Conservation (phyloP, 306 rosid genomes). For the Quercus ilex region DNA sequence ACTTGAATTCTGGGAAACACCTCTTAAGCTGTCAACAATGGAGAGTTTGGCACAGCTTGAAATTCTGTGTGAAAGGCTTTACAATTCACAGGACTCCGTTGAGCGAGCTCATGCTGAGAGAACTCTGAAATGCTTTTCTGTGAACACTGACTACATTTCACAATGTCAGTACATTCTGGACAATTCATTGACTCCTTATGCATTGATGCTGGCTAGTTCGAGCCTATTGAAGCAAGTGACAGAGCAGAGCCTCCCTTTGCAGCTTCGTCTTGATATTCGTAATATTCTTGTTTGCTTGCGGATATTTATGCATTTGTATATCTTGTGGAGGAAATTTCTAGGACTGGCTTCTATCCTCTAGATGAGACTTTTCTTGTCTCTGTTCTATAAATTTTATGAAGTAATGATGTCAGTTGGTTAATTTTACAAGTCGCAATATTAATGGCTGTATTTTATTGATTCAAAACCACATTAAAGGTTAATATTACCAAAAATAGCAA, state of each 20-base stretch:
- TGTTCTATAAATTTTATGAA: conserved; percentile 15
- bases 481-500: too few species aligned
- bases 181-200: conserved; percentile 48
- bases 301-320: conserved; percentile 19
- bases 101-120: conserved; percentile 55
- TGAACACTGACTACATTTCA: conserved; percentile 40
- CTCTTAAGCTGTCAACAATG: conserved; percentile 41
- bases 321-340: conserved; percentile 13
- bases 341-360: conserved; percentile 15
- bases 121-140: conserved; percentile 47
- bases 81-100: conserved; percentile 45
- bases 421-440: too few species aligned
- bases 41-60: conserved; percentile 52
- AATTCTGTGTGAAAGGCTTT: conserved; percentile 46
- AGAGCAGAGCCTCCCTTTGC: conserved; percentile 47
- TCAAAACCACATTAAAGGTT: too few species aligned
- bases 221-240: conserved; percentile 59
- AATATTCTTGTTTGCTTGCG: conserved; percentile 37
- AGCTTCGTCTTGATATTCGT: conserved; percentile 55
- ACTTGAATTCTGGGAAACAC: conserved; percentile 35
- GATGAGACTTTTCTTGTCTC: conserved; percentile 8
- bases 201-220: conserved; percentile 53
- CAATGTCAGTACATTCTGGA: conserved; percentile 53
- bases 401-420: neutral
- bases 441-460: too few species aligned